Conservation (phyloP, 768 basidiomycete species). For the Boletus reticulatus region DNA sequence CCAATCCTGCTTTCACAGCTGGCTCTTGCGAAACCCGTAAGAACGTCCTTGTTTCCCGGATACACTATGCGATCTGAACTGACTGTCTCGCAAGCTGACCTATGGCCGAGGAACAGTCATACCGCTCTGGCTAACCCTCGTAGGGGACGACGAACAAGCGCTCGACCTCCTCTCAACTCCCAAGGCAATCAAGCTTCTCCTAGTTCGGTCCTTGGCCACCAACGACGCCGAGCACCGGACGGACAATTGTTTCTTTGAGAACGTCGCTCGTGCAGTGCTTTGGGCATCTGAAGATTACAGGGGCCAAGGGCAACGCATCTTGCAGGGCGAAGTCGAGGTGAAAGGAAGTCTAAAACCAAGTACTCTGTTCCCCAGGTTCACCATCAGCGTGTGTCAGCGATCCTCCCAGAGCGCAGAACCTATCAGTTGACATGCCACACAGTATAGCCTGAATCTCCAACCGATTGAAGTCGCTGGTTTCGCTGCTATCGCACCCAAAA, state of each 20-base stretch:
- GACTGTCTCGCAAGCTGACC: conserved; percentile 35
- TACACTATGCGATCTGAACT: background rate
- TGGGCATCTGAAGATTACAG: conserved; percentile 36
- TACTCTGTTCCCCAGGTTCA: conserved; percentile 44
- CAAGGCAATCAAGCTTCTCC: conserved; percentile 38
- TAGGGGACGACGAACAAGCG: conserved; percentile 43
- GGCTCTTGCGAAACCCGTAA: conserved; percentile 49
- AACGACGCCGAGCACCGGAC: conserved; percentile 38
- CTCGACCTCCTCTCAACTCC: conserved; percentile 48
- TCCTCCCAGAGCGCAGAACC: background rate
- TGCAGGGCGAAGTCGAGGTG: conserved; percentile 55
- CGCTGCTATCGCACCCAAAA: conserved; percentile 20
- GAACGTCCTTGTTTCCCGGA: conserved; percentile 1
- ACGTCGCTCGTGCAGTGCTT: conserved; percentile 44
- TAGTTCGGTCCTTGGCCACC: conserved; percentile 47
- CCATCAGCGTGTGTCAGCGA: conserved; percentile 41
- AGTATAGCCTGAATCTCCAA: conserved; percentile 46
- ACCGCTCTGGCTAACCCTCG: conserved; percentile 48
- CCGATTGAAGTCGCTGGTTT: conserved; percentile 46
- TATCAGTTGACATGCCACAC: conserved; percentile 14
- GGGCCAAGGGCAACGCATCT: conserved; percentile 31
- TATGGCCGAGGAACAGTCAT: conserved; percentile 52
- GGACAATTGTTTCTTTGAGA: conserved; percentile 45
- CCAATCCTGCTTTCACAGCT: conserved; percentile 31
- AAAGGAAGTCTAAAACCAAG: conserved; percentile 42